These are phyloP conservation scores for Cercospora zeae-maydis DNA, from an alignment of 2,329 filamentous ascomycete genomes.

Conservation along the genomic window DNA sequence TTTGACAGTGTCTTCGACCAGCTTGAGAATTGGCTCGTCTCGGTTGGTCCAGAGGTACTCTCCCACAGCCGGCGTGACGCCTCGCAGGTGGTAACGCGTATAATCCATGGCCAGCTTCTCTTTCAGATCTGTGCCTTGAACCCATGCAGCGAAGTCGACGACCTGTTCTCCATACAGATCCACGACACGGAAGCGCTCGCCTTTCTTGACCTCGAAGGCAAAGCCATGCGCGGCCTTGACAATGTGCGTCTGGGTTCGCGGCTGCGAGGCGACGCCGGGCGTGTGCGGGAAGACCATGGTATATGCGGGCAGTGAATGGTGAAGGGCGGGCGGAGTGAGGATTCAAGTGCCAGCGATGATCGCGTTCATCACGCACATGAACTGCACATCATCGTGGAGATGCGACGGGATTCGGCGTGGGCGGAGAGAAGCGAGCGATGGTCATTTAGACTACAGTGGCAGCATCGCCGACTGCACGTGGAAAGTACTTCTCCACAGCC, in stretches of 20 bases:
- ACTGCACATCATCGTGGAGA: not conserved
- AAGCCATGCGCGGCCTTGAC: constrained; percentile 33
- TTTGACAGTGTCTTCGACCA: constrained; percentile 40
- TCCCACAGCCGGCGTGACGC: constrained; percentile 37
- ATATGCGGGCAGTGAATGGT: not conserved
- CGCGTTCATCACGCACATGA: not conserved
- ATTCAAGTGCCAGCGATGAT: not conserved
- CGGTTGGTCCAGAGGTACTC: constrained; percentile 40
- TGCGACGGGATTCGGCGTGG: not conserved
- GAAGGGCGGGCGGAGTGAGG: not conserved
- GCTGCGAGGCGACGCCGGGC: not conserved
- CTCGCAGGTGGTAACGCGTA: constrained; percentile 39
- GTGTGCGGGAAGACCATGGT: not conserved
- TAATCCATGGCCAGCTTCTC: constrained; percentile 42
- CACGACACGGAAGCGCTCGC: constrained; percentile 39
- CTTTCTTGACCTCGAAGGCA: constrained; percentile 37
- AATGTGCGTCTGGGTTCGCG: constrained; percentile 24
- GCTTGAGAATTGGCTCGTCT: constrained; percentile 37
- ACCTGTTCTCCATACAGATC: constrained; percentile 42
- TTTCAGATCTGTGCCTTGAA: constrained; percentile 27
- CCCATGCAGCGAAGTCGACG: constrained; percentile 42
- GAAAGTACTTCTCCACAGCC: too few species aligned
- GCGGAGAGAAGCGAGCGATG: not conserved
- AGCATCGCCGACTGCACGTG: not conserved
- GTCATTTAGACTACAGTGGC: not conserved